Evolutionary conservation across 2,329 filamentous ascomycete genomes (phyloP).

Genomic region (Aureobasidium subglaciale): DNA sequence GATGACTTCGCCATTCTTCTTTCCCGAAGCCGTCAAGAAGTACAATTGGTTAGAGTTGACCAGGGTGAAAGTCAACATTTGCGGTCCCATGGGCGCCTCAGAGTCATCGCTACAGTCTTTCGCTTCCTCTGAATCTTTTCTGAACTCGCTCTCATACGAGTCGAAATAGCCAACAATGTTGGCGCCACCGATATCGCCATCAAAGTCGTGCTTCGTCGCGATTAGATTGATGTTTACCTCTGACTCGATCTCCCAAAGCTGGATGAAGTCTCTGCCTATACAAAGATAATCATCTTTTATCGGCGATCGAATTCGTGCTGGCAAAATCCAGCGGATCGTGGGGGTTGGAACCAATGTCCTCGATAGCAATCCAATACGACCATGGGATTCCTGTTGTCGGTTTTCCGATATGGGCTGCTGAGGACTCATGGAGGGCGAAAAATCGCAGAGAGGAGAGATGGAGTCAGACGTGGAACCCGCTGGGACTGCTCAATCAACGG

Average conservation of each 20-base stretch:
- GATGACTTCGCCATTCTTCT: slow-evolving; percentile 39
- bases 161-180: slow-evolving; percentile 56
- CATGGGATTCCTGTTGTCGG: slow-evolving; percentile 20
- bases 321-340: slow-evolving; percentile 66
- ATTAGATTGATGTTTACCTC: slow-evolving; percentile 68
- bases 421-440: neutral
- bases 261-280: slow-evolving; percentile 73
- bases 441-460: neutral
- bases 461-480: too few species aligned
- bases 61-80: slow-evolving; percentile 70
- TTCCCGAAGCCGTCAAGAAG: slow-evolving; percentile 62
- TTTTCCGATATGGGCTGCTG: neutral
- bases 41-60: slow-evolving; percentile 60
- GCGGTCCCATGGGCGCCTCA: slow-evolving; percentile 51
- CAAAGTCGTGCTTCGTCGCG: slow-evolving; percentile 72
- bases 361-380: slow-evolving; percentile 60
- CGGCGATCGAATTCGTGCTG: slow-evolving; percentile 66
- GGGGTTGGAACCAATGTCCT: slow-evolving; percentile 73
- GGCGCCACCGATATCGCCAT: slow-evolving; percentile 69
- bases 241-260: slow-evolving; percentile 59
- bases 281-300: slow-evolving; percentile 76
- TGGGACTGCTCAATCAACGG: too few species aligned
- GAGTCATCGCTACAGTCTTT: slow-evolving; percentile 13
- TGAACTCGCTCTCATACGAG: slow-evolving; percentile 32
- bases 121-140: slow-evolving; percentile 27